Base-by-base conservation (phyloP, 345 rosid species). In the Nephelium lappaceum region DNA sequence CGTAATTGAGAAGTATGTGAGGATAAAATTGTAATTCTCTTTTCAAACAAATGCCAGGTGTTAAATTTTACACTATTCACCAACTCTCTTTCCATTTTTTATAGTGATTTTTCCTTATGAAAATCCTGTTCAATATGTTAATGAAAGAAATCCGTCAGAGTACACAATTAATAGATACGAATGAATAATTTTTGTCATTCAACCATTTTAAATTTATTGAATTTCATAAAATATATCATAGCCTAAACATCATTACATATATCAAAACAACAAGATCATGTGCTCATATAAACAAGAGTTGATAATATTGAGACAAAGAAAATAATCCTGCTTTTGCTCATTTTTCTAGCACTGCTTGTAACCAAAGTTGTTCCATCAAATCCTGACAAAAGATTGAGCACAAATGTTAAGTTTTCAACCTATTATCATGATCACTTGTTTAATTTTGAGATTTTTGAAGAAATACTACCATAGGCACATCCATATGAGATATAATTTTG, bases 401-500 rank as follows among this genome's bases (percentile, higher is more conserved):
- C 23, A 14, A 18, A 53, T 11, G 42, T 55, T 41, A 12, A 51
- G 3, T 6, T 23, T 31, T 39, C 11, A 23, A 47, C 43, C 5
- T 23, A 14, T 23, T 42, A 14, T 23, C 73, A 6, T 4, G 21
- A 11, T 39, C 55, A 18, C 7, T 23, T 43, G 43, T 55, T 51
- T 11, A 16, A 19, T 57, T 23, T 18, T 11, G 31, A 57, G 19
- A 38, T 5, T 3, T 38, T 18, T 23, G 1, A 66, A 53, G 31
- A 45, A 65, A 8, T 38, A 65, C 14, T 66, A 79, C 77, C 77
- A 7, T 3, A 55, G 14, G 15, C 57, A 53, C 85, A 82, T 49
- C 81, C 71, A 36, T 71, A 16, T 0, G 73, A 14, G 73, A 82
- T 75, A 23, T 76, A 65, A 38, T 23, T 11, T 8, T 66, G 16